phyloP scores from a whole-genome alignment of 805 yeast genomes.

The Danielozyma ontarioensis region DNA sequence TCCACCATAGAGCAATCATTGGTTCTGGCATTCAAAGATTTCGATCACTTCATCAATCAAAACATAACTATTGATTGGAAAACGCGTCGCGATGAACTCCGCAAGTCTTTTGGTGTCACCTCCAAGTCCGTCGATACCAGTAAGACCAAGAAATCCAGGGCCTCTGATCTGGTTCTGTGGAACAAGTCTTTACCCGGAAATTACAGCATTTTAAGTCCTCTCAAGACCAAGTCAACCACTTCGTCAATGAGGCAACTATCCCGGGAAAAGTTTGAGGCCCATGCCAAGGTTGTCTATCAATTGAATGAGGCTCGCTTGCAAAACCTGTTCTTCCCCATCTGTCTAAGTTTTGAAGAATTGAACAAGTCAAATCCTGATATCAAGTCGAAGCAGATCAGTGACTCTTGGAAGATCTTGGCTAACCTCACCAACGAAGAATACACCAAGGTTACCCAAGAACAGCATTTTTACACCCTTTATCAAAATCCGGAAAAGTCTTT shows the following conservation, averaged over 20 bases:
- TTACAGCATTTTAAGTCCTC: constrained; percentile 29
- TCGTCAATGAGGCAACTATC: constrained; percentile 28
- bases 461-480: constrained; percentile 21
- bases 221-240: constrained; percentile 10
- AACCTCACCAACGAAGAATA: constrained; percentile 38
- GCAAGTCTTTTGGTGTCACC: constrained; percentile 58
- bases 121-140: constrained; percentile 3
- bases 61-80: constrained; percentile 83
- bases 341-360: constrained; percentile 55
- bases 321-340: constrained; percentile 48
- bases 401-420: constrained; percentile 65
- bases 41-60: constrained; percentile 69
- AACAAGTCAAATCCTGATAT: constrained; percentile 55
- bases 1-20: constrained; percentile 80
- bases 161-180: constrained; percentile 25
- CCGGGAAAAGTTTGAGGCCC: constrained; percentile 62
- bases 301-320: constrained; percentile 66
- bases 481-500: constrained; percentile 7
- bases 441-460: constrained; percentile 30
- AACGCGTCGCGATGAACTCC: constrained; percentile 65
- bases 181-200: constrained; percentile 28
- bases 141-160: constrained; percentile 5
- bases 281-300: constrained; percentile 65
- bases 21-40: constrained; percentile 70
- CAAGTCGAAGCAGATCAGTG: constrained; percentile 66